phyloP scores from a whole-genome alignment of 108 stramenopile species.

The Hondaea fermentalgiana region DNA sequence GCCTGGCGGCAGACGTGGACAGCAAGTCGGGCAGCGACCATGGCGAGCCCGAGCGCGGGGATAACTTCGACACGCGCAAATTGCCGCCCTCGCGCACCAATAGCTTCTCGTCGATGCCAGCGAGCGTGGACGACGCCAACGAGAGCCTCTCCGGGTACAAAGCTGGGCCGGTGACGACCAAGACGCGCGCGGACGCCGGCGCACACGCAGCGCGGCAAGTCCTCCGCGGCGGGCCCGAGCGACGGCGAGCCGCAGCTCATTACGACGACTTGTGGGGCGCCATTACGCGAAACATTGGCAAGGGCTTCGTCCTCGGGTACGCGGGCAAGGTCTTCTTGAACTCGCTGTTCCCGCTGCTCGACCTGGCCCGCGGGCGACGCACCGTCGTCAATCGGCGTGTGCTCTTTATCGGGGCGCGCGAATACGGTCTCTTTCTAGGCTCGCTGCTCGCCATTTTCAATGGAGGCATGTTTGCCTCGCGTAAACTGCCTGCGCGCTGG shows the following conservation, averaged over 20 bases:
- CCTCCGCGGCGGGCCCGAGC: too few relatives aligned
- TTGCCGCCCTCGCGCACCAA: neutral
- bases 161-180: too few relatives aligned
- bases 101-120: neutral
- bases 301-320: conserved; percentile 9
- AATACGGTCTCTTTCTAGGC: neutral
- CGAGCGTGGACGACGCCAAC: neutral
- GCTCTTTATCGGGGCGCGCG: neutral
- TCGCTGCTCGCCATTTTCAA: neutral
- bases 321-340: neutral
- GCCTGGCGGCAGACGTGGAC: neutral
- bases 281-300: conserved; percentile 15
- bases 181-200: neutral
- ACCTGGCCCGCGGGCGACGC: neutral
- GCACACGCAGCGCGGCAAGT: too few relatives aligned
- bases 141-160: neutral
- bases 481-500: neutral
- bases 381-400: neutral
- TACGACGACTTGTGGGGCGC: conserved; percentile 12
- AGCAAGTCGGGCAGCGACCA: neutral
- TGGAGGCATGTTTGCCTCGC: neutral
- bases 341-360: neutral
- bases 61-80: neutral
- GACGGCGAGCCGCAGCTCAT: neutral
- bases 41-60: neutral